These are phyloP conservation scores for Aspergillus tanneri DNA, from an alignment of 2,329 filamentous ascomycete species.

Conservation along the genomic window DNA sequence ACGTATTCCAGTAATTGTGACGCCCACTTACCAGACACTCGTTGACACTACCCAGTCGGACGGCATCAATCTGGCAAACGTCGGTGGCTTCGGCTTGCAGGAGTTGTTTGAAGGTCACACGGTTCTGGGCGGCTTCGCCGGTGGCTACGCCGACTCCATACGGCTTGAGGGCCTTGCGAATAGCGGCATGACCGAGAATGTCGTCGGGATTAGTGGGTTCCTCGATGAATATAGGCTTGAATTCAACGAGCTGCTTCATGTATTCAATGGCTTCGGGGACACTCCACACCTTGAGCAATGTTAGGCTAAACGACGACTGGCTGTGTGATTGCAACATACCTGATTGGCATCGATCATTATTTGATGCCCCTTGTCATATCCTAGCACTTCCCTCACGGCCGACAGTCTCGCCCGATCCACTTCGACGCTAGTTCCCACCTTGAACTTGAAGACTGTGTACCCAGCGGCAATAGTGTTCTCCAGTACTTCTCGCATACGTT, in stretches of 20 bases:
- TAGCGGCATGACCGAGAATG: slow-evolving; percentile 80
- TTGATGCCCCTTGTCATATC: slow-evolving; percentile 77
- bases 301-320: background rate
- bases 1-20: too few relatives aligned
- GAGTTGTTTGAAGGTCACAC: slow-evolving; percentile 91
- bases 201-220: slow-evolving; percentile 90
- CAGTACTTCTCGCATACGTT: slow-evolving; percentile 76
- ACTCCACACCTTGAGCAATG: slow-evolving; percentile 65
- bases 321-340: slow-evolving; percentile 38
- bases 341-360: slow-evolving; percentile 95
- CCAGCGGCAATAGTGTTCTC: slow-evolving; percentile 72
- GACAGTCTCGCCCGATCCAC: slow-evolving; percentile 68
- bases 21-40: slow-evolving; percentile 4
- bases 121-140: slow-evolving; percentile 94
- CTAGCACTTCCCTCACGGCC: slow-evolving; percentile 76
- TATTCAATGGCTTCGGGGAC: slow-evolving; percentile 85
- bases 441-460: slow-evolving; percentile 86
- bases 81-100: slow-evolving; percentile 77
- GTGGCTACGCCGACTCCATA: slow-evolving; percentile 76
- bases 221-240: slow-evolving; percentile 86
- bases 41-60: background rate
- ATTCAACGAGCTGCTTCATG: slow-evolving; percentile 78
- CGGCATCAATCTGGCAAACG: slow-evolving; percentile 82
- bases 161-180: slow-evolving; percentile 71
- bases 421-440: slow-evolving; percentile 73